Base-by-base conservation (phyloP, 495 filamentous ascomycete genomes). In the Trichoderma gamsii region DNA sequence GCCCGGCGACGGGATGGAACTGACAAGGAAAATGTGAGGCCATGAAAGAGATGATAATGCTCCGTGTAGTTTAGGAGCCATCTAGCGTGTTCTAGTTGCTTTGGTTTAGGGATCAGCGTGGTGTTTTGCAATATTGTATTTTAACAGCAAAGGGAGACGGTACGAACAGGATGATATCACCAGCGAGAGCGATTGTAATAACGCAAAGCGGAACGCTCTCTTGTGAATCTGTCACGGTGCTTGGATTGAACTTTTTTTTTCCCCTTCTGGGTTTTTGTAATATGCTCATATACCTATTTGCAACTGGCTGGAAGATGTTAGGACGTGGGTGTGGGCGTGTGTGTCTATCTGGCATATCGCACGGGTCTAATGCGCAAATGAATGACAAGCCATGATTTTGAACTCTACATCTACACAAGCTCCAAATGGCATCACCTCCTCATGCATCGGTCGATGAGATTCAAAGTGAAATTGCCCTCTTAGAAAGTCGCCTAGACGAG, bases 11-110 rank as follows among this genome's bases (percentile, higher is more conserved):
- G 64, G 52, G 66, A 64, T 32, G 72, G 67, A 35, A 71, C 76
- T 35, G 76, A 83, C 67, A 83, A 83, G 74, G 81, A 83, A 72
- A 83, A 83, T 68, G 63, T 78, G 32, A 70, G 68, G 41, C 76
- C 77, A 1, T 78, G 49, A 73, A 38, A 21, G 7, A 15, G 11
- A 16, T 18, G 3, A 12, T 6, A 1, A 63, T 1, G 27, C 16
- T 44, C 21, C 7, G 15, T 51, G 27, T 15, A n/a, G 12, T 51
- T 44, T 15, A n/a, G 12, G 27, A 35, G 13, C 11, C 27, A 41
- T 43, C 15, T 13, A 15, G 8, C 59, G 16, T 16, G 4, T 18
- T 38, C 32, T 41, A 41, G 63, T 65, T 52, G 21, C 5, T 56
- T 61, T 67, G 27, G 23, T 51, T 67, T 29, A 61, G 49, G 25